Conservation (phyloP, 2,329 filamentous ascomycete species). For the Drechslera avenae region DNA sequence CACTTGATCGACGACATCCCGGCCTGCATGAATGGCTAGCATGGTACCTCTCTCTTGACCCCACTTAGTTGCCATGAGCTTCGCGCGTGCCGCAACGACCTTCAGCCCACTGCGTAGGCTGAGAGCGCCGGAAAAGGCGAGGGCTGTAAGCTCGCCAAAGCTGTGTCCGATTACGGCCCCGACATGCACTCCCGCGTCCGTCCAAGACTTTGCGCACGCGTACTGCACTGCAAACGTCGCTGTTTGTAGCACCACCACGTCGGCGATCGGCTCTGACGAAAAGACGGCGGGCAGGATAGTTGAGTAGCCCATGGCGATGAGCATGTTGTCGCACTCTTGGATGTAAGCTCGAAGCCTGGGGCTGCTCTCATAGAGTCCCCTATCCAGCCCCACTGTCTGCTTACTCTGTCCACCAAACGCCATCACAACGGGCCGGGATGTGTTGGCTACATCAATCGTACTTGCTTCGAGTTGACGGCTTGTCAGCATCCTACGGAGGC, state of each 20-base stretch:
- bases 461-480: neutral
- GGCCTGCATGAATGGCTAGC: slow-evolving; percentile 17
- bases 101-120: slow-evolving; percentile 35
- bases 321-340: neutral
- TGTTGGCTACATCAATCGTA: neutral
- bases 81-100: slow-evolving; percentile 43
- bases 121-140: slow-evolving; percentile 43
- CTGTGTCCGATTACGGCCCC: slow-evolving; percentile 25
- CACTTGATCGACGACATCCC: neutral
- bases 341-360: slow-evolving; percentile 7
- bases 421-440: slow-evolving; percentile 14
- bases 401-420: slow-evolving; percentile 23
- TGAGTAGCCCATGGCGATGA: neutral
- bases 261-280: neutral
- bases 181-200: neutral
- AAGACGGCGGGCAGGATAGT: slow-evolving; percentile 1
- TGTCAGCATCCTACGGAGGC: neutral
- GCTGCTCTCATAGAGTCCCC: slow-evolving; percentile 8
- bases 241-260: neutral
- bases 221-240: neutral
- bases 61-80: slow-evolving; percentile 31
- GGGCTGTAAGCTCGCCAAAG: slow-evolving; percentile 49
- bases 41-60: slow-evolving; percentile 29
- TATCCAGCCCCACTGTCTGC: slow-evolving; percentile 10
- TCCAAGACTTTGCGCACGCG: neutral